A percentile compares a stretch with the other conserved stretches of the same genome.
phyloP scores from a whole-genome alignment of 495 filamentous ascomycete species.

The Clohesyomyces aquaticus region DNA sequence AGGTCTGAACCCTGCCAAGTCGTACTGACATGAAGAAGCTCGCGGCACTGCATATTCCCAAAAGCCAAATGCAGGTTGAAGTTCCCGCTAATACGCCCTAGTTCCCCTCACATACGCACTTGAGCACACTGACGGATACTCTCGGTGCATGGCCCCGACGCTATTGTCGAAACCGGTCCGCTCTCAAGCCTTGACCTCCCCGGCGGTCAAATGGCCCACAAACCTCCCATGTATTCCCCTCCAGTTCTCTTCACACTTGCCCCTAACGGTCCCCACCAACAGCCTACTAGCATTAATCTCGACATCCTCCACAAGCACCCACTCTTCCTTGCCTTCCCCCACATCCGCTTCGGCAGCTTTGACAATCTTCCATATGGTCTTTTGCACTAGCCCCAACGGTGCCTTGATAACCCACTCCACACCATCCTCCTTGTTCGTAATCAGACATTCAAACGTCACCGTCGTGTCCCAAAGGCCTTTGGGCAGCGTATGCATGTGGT shows the following conservation, averaged over 20 bases:
- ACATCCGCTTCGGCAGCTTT: constrained; percentile 15
- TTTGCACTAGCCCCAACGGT: constrained; percentile 34
- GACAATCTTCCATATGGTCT: constrained; percentile 31
- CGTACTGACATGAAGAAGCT: too few species aligned
- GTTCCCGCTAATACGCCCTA: too few species aligned
- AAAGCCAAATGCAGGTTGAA: too few species aligned
- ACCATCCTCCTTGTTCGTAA: constrained; percentile 34
- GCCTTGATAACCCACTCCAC: constrained; percentile 38
- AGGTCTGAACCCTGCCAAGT: too few species aligned
- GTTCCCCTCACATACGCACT: too few species aligned
- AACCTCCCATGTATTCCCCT: constrained; percentile 31
- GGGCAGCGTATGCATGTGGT: constrained; percentile 41
- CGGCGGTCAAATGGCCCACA: constrained; percentile 26
- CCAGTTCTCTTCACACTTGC: constrained; percentile 39
- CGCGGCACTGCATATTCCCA: too few species aligned
- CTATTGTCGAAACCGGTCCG: too few species aligned
- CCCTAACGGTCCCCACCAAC: constrained; percentile 37
- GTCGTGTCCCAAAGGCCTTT: constrained; percentile 37
- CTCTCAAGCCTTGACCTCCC: constrained; percentile 13
- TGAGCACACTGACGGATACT: too few species aligned
- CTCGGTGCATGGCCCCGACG: too few species aligned
- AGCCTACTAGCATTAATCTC: constrained; percentile 33
- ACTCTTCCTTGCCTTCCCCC: constrained; percentile 14
- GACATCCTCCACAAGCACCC: constrained; percentile 37
- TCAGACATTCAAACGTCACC: constrained; percentile 31